phyloP scores from a whole-genome alignment of 164 flowering plant genomes.

The Vitis rupestris region DNA sequence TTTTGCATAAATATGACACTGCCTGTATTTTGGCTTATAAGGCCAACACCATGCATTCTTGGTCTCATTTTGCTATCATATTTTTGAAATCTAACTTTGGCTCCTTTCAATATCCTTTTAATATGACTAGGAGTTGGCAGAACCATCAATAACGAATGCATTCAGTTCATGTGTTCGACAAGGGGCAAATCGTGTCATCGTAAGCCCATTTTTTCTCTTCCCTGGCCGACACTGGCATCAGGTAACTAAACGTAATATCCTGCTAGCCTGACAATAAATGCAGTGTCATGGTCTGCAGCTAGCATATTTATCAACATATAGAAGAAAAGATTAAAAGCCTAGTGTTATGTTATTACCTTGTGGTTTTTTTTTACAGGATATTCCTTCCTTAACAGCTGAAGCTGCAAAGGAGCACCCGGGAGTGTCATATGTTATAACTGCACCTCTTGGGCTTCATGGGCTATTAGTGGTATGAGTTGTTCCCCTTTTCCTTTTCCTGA shows the following conservation, averaged over 20 bases:
- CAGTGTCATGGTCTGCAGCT: too few relatives aligned
- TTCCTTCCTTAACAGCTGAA: slow-evolving; percentile 85
- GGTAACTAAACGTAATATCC: slow-evolving; percentile 33
- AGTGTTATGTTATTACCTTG: neutral
- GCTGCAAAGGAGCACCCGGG: slow-evolving; percentile 88
- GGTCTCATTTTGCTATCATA: slow-evolving; percentile 1
- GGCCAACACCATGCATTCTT: neutral
- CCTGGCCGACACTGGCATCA: slow-evolving; percentile 97
- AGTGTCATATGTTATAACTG: slow-evolving; percentile 71
- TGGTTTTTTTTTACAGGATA: slow-evolving; percentile 52
- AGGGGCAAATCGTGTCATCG: slow-evolving; percentile 76
- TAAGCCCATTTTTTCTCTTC: slow-evolving; percentile 93
- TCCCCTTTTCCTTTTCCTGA: neutral
- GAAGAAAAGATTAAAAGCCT: neutral
- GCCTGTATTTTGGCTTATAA: neutral
- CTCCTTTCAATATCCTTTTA: slow-evolving; percentile 1
- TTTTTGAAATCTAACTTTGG: neutral
- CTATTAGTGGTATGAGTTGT: slow-evolving; percentile 61
- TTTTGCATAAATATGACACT: too few relatives aligned
- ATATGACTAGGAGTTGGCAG: slow-evolving; percentile 72
- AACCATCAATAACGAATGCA: slow-evolving; percentile 80
- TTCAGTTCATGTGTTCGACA: slow-evolving; percentile 65
- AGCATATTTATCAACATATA: neutral
- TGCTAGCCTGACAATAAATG: neutral
- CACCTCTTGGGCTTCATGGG: slow-evolving; percentile 90